Conservation (phyloP, 202 grass and related monocot species). For the Zizania palustris region DNA sequence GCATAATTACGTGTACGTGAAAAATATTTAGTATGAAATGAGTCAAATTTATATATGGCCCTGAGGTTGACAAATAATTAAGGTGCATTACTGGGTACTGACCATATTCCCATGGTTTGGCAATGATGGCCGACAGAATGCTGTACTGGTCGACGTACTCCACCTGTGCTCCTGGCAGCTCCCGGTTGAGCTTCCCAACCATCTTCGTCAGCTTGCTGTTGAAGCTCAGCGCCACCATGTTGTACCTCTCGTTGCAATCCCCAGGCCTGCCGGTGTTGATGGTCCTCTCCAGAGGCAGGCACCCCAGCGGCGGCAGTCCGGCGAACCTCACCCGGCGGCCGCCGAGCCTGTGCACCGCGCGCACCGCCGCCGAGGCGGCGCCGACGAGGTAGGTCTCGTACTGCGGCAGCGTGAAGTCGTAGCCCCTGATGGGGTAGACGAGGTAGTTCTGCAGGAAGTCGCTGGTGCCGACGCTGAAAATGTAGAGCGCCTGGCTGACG, state of each 20-base stretch:
- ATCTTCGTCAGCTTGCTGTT: conserved; percentile 40
- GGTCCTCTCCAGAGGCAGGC: conserved; percentile 44
- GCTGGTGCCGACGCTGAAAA: conserved; percentile 62
- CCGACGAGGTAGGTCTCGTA: conserved; percentile 51
- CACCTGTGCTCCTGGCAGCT: conserved; percentile 39
- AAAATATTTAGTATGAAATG: no score
- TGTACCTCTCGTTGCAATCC: conserved; percentile 48
- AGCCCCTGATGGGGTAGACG: conserved; percentile 16
- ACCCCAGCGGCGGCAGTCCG: conserved; percentile 63
- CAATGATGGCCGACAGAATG: conserved; percentile 39
- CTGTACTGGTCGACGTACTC: conserved; percentile 51
- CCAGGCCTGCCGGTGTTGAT: conserved; percentile 38
- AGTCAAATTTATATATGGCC: no score
- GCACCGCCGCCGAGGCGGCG: conserved; percentile 49
- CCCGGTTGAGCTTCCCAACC: conserved; percentile 37
- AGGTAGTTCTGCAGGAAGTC: conserved; percentile 81
- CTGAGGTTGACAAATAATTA: no score
- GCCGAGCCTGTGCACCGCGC: conserved; percentile 46
- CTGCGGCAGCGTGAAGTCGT: conserved; percentile 47
- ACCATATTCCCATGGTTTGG: conserved; percentile 61
- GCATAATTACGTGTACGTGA: no score
- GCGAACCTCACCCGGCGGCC: conserved; percentile 46
- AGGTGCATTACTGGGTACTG: not conserved
- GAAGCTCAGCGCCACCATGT: conserved; percentile 49
- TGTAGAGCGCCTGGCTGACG: conserved; percentile 49